Evolutionary conservation across 2,329 filamentous ascomycete genomes (phyloP), one percentile per base, ranked within the genome.

Genomic region (Grosmannia serpens): DNA sequence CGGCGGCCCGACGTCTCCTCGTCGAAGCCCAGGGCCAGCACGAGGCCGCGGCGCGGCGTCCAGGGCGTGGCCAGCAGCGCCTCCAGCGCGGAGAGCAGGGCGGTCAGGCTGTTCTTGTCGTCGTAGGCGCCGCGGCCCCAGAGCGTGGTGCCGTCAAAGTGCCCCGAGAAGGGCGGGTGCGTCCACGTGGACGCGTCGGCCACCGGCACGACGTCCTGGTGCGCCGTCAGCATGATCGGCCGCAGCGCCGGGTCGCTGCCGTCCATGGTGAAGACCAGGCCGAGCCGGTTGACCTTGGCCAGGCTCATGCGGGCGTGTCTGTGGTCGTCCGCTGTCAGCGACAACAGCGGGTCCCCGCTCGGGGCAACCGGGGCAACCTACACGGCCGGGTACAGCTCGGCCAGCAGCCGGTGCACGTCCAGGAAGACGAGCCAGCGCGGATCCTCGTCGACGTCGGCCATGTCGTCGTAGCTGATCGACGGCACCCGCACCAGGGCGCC

Each of bases 201-300:
- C 0, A 82, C 81, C 2, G 82, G 82, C 2, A 86, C 82, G 10
- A 83, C 80, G 65, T 86, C 83, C 65, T 84, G 80, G 66, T 85
- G 83, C 1, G 81, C 82, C 74, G 83, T 80, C 49, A 85, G 70
- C 11, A 85, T 68, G 6, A 77, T 76, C 0, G 82, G 82, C 66
- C 80, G 82, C 41, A 82, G 67, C 1, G 65, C 66, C 6, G 67
- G 61, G 44, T 82, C 71, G 7, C 70, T 73, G 3, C 82, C 83
- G 46, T 75, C 61, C 77, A 81, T 83, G 3, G 80, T 83, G 38
- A 77, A 83, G 35, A 84, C 65, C 55, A 84, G 70, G 3, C 78
- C 82, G 65, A 84, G 79, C 2, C 75, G 79, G 65, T 85, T 85
- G 63, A 83, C 69, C 60, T 76, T 77, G 58, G 38, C 20, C 15